Base-by-base conservation (phyloP, 2,329 filamentous ascomycete genomes). In the Diaporthe sp. region DNA sequence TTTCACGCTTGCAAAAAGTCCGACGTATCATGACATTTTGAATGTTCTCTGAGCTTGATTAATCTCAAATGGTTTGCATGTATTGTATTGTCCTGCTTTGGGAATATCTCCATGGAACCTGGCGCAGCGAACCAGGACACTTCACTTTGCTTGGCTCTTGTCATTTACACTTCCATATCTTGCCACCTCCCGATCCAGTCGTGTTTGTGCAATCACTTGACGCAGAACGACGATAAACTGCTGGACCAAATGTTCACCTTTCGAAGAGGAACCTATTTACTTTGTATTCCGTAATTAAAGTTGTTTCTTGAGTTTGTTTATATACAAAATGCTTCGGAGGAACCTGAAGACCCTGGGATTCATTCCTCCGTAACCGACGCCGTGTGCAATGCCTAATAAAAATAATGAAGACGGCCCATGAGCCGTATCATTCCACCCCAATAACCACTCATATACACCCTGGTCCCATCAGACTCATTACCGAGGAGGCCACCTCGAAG, bases 301-400 rank as follows among this genome's bases (percentile, higher is more conserved):
- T 39, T 55, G 15, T 55, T 34, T 55, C 31, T 55, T 51, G 19
- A 51, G 49, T 9, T 42, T 53, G 31, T 39, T 53, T 69, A 69
- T 69, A n/a, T 69, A 69, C 49, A 55, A 25, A 7, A 69, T 69
- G 65, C 49, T 53, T 42, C 55, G 46, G 10, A 73, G 12, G 13
- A 44, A 22, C 9, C 10, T 37, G 44, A 19, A 59, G n/a, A 31
- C 10, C 37, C 10, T 28, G 34, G 37, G 25, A 15, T 12, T 49
- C 19, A 9, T 25, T n/a, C 53, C 31, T 31, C 49, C 49, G 17
- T 57, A 10, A 17, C 42, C 58, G 25, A 73, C 71, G 59, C 71
- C 71, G 17, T 55, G n/a, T 57, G 49, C 71, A 55, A 73, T 73
- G 71, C 71, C 58, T 65, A 46, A 57, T n/a, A 13, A 55, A n/a